Conservation (phyloP, 73 alveolate species). For the Paramecium biaurelia region DNA sequence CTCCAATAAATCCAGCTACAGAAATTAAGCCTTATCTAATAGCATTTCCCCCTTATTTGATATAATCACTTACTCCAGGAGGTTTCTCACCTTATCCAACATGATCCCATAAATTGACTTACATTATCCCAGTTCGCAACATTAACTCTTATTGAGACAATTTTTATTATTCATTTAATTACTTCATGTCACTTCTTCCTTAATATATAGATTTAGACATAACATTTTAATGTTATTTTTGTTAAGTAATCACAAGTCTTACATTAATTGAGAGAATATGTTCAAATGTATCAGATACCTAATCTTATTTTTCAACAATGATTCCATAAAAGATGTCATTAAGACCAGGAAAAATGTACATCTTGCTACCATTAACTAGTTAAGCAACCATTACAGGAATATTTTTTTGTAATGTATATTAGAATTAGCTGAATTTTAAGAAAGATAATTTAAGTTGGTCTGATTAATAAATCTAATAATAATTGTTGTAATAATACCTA, state of each 20-base stretch:
- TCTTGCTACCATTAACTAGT: not conserved
- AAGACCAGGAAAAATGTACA: slow-evolving; percentile 44
- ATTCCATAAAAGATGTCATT: slow-evolving; percentile 34
- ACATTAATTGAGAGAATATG: not conserved
- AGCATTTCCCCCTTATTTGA: slow-evolving; percentile 21
- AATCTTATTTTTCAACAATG: not conserved
- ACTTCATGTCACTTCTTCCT: not conserved
- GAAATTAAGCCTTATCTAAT: slow-evolving; percentile 35
- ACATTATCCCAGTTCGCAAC: not conserved
- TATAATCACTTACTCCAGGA: not conserved
- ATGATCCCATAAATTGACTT: slow-evolving; percentile 44
- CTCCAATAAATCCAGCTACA: slow-evolving; percentile 25
- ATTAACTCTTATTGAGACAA: not conserved
- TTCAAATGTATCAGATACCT: slow-evolving; percentile 33
- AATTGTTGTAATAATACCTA: not conserved
- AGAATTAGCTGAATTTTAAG: not conserved
- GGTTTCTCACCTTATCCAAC: slow-evolving; percentile 26
- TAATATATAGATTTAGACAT: not conserved
- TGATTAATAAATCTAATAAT: not conserved
- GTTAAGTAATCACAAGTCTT: not conserved
- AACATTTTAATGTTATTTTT: not conserved
- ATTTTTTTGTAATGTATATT: slow-evolving; percentile 23
- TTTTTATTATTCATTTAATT: not conserved
- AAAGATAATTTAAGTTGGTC: not conserved
- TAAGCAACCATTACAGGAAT: not conserved